Base-by-base conservation (phyloP, 306 rosid genomes). In the Corylus americana region DNA sequence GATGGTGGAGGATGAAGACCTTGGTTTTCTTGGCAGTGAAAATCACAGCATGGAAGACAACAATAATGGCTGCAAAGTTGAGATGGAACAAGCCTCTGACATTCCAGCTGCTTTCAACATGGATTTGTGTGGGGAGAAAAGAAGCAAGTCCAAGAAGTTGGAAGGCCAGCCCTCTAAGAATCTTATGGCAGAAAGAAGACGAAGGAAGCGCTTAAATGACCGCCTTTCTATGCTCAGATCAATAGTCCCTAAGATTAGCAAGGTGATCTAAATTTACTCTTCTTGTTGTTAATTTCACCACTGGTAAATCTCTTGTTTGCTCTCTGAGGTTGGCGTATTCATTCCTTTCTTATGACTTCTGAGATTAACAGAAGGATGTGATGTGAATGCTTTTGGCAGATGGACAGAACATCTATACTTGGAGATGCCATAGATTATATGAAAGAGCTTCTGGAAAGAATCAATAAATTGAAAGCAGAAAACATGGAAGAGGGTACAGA, bases 361-460 rank as follows among this genome's bases (percentile, higher is more conserved):
- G 1, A 80, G 37, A 78, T 72, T 83, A 35, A 82, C 78, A 74
- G 20, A 79, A 70, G 44, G 55, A 55, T 76, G 44, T 71, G 55
- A 55, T 76, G 44, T 71, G 61, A 50, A 35, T 70, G 42, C 70
- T 75, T 16, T 64, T 73, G 17, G 58, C 79, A 95, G 98, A 95
- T 95, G 98, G 98, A 95, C 89, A 95, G 98, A 83, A 91, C 98
- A 37, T 92, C 98, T 70, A 95, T 95, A 81, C 98, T 95, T 66
- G 98, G 98, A 79, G 98, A 95, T 69, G 90, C 98, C 61, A 95
- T 95, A 79, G 98, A 95, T 76, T 95, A 95, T 81, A 89, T 95
- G 94, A 95, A 95, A 73, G 98, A 95, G 94, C 98, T 95, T 79
- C 75, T 90, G 70, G 95, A 95, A 74, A 91, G 92, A 86, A 91